Evolutionary conservation across 2,329 filamentous ascomycete genomes (phyloP).

Genomic region (Pseudogymnoascus pannorum): DNA sequence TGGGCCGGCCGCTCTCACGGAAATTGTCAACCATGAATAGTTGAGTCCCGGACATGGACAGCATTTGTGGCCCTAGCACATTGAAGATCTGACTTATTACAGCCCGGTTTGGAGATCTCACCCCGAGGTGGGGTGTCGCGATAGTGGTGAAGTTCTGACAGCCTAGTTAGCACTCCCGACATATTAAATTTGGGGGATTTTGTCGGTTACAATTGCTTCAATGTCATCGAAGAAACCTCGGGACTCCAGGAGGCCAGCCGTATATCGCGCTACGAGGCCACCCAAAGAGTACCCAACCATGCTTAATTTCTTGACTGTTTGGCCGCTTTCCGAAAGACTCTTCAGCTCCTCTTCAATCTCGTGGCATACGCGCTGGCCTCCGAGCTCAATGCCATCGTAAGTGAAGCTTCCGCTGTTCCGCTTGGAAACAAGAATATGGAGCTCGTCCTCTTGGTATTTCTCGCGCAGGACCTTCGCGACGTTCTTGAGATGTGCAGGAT

Average conservation of each 20-base stretch:
- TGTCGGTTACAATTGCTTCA: conserved; percentile 58
- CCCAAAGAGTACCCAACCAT: conserved; percentile 86
- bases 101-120: conserved; percentile 60
- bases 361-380: conserved; percentile 58
- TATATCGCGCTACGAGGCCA: conserved; percentile 79
- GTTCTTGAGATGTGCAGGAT: conserved; percentile 63
- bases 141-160: conserved; percentile 84
- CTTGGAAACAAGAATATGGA: conserved; percentile 65
- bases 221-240: conserved; percentile 73
- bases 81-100: conserved; percentile 68
- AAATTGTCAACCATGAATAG: conserved; percentile 84
- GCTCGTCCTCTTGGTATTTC: conserved; percentile 51
- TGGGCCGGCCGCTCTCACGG: conserved; percentile 69
- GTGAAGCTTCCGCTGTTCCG: conserved; percentile 67
- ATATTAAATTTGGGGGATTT: not conserved
- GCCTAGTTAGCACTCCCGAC: not conserved
- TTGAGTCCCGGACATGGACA: conserved; percentile 79
- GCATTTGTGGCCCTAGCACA: conserved; percentile 68
- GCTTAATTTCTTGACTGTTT: conserved; percentile 73
- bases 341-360: conserved; percentile 61
- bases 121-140: conserved; percentile 76
- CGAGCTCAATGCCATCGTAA: conserved; percentile 62
- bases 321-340: conserved; percentile 51
- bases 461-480: conserved; percentile 59
- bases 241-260: conserved; percentile 73